These are phyloP conservation scores for Jamesozyma rosinii DNA, from an alignment of 805 yeast genomes.

Conservation along the genomic window DNA sequence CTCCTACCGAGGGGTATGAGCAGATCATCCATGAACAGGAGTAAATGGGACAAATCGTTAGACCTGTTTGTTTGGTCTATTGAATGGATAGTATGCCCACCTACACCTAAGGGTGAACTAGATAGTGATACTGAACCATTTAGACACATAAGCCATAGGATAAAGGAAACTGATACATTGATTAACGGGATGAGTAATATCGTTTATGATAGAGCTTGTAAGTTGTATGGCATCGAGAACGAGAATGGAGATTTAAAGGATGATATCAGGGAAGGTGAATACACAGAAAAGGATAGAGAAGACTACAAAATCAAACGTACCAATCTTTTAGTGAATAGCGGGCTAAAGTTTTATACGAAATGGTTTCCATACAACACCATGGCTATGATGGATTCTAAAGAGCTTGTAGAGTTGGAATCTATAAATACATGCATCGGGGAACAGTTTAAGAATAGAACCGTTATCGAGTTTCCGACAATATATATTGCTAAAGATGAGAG, in stretches of 20 bases:
- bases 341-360: conserved; percentile 20
- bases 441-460: conserved; percentile 45
- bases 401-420: conserved; percentile 33
- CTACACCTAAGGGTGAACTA: conserved; percentile 5
- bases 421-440: conserved; percentile 35
- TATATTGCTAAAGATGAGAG: conserved; percentile 31
- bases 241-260: background rate
- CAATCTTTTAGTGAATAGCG: conserved; percentile 7
- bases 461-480: conserved; percentile 73
- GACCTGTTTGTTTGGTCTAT: conserved; percentile 68
- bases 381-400: conserved; percentile 27
- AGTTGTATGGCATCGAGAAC: conserved; percentile 8
- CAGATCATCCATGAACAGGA: conserved; percentile 50
- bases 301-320: conserved; percentile 13
- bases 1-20: conserved; percentile 68
- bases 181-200: conserved; percentile 28
- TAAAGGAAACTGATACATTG: conserved; percentile 28
- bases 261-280: background rate
- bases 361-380: conserved; percentile 29
- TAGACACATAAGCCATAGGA: conserved; percentile 32
- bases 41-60: conserved; percentile 57
- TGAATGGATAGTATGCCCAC: conserved; percentile 47
- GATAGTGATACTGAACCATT: conserved; percentile 17
- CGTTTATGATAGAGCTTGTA: conserved; percentile 22
- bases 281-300: background rate